phyloP scores from a whole-genome alignment of 2,329 filamentous ascomycete species.

The Diaporthe destruens region DNA sequence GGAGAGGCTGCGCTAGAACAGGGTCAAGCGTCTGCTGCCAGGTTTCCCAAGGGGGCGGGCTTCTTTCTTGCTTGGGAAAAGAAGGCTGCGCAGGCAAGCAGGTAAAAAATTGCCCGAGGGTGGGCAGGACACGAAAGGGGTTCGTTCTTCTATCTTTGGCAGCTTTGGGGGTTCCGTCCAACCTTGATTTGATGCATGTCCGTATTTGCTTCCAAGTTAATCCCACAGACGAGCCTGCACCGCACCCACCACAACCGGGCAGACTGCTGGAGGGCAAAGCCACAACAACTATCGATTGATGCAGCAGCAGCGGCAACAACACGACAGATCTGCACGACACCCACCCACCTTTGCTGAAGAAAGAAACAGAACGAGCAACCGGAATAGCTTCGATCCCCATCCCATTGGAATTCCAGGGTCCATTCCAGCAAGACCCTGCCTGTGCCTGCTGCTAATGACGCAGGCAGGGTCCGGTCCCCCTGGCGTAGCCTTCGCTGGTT shows the following conservation, averaged over 20 bases:
- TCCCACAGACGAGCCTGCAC: neutral
- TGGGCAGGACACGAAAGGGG: too few species aligned
- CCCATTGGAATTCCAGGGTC: neutral
- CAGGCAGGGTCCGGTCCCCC: constrained; percentile 9
- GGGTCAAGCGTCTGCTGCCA: neutral
- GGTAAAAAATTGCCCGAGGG: too few species aligned
- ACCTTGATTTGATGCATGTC: constrained; percentile 6
- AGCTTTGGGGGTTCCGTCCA: neutral
- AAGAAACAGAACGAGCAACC: too few species aligned
- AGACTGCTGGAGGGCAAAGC: neutral
- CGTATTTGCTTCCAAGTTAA: constrained; percentile 9
- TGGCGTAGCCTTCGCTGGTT: too few species aligned
- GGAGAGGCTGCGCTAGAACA: neutral
- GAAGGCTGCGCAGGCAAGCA: too few species aligned
- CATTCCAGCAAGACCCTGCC: constrained; percentile 4
- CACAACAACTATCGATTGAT: neutral
- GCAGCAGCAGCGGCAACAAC: neutral
- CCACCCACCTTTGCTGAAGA: too few species aligned
- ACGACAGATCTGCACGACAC: neutral
- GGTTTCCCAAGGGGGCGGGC: neutral
- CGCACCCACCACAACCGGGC: neutral
- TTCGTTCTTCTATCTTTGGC: constrained; percentile 6
- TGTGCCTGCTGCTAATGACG: constrained; percentile 19
- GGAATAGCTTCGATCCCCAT: neutral
- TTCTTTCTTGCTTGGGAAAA: too few species aligned